Evolutionary conservation across 441 rosid genomes (phyloP).

Genomic region (Daphne laureola): DNA sequence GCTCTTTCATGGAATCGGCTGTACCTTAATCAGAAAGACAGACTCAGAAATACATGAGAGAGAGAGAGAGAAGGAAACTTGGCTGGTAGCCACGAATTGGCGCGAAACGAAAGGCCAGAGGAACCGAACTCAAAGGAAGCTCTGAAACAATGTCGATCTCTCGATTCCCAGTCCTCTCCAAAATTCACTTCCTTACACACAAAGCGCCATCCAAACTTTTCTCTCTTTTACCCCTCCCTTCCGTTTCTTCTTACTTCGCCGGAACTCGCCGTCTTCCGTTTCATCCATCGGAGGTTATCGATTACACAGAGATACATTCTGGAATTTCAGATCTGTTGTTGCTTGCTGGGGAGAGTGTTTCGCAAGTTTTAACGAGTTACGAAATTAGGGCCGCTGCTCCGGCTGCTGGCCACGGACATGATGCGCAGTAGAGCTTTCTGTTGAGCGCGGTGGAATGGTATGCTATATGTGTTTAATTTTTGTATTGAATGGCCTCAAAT

Average conservation of each 20-base stretch:
- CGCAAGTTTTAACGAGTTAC: slow-evolving; percentile 2
- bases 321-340: background rate
- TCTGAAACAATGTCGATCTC: slow-evolving; percentile 41
- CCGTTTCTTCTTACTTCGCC: slow-evolving; percentile 10
- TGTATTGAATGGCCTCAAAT: too few relatives aligned
- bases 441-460: slow-evolving; percentile 34
- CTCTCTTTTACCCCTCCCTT: slow-evolving; percentile 13
- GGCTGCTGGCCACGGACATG: slow-evolving; percentile 13
- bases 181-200: slow-evolving; percentile 20
- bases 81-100: slow-evolving; percentile 72
- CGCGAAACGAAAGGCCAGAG: slow-evolving; percentile 58
- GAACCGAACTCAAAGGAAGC: slow-evolving; percentile 50
- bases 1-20: too few relatives aligned
- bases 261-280: background rate
- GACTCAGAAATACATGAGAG: background rate
- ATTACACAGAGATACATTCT: background rate
- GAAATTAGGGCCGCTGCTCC: background rate
- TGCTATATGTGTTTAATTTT: background rate
- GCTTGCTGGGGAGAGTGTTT: too few relatives aligned
- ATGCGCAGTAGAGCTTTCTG: slow-evolving; percentile 15
- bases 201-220: slow-evolving; percentile 13
- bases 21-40: background rate
- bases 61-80: slow-evolving; percentile 15
- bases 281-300: slow-evolving; percentile 5
- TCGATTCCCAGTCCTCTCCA: slow-evolving; percentile 10